Conservation (phyloP, 148 eudicot species). For the Arctostaphylos glauca region DNA sequence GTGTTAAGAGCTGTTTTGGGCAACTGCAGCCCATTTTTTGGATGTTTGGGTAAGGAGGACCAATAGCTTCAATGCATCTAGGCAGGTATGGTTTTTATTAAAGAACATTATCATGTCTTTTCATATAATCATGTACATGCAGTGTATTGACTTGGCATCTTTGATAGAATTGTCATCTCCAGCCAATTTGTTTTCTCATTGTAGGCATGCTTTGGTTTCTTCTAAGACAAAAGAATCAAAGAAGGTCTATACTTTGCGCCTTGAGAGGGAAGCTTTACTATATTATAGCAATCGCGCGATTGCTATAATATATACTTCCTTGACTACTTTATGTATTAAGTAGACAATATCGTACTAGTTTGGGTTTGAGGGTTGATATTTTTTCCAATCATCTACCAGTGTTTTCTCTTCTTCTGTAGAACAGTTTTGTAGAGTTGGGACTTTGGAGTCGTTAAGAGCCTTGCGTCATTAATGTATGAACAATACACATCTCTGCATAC, state of each 20-base stretch:
- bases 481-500: no score
- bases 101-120: neutral
- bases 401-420: neutral
- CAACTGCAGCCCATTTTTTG: constrained; percentile 71
- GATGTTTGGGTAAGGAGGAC: constrained; percentile 84
- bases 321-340: constrained; percentile 1
- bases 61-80: constrained; percentile 74
- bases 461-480: no score
- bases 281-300: no score
- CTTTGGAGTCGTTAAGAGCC: no score
- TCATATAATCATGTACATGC: neutral
- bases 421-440: neutral
- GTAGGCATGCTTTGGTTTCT: constrained; percentile 58
- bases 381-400: neutral
- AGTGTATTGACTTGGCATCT: neutral
- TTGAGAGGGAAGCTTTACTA: constrained; percentile 57
- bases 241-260: constrained; percentile 47
- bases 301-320: no score
- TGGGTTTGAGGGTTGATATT: neutral
- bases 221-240: constrained; percentile 59
- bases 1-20: constrained; percentile 7
- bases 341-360: neutral
- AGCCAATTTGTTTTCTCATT: neutral
- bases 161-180: neutral
- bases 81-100: constrained; percentile 48